Base-by-base conservation (phyloP, 345 rosid species). In the Sisymbrium irio region DNA sequence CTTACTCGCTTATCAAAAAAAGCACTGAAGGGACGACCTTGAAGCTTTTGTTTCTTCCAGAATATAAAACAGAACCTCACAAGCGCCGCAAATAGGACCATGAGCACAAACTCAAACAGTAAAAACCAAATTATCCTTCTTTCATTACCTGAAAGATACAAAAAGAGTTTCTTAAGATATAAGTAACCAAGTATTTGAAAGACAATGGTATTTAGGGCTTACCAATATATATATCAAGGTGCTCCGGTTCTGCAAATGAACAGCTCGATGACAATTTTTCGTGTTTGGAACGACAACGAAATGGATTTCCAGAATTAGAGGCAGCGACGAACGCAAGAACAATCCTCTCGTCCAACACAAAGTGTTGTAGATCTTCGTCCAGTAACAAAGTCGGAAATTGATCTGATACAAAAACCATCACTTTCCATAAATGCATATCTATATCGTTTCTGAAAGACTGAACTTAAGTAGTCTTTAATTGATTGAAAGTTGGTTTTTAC, bases 31-130 rank as follows among this genome's bases (percentile, higher is more conserved):
- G 69, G 83, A 63, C 81, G 85, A 46, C 78, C 83, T 67, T 81
- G 88, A 17, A 91, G 85, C 87, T 94, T 89, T 80, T 82, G 86
- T 73, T 94, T 91, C 83, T 78, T 85, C 98, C 98, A 91, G 67
- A 94, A 94, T 67, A 83, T 60, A 63, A 87, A 87, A 77, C 97
- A 91, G 77, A 91, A 89, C 65, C 89, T 77, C 62, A 91, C 89
- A 5, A 86, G 82, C 50, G 68, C 84, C 13, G 85, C 88, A 37
- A 91, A 80, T 62, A 79, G 67, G 44, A 94, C 46, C 77, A 94
- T 70, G 56, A 86, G 32, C 1, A 80, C 77, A 54, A 93, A 83
- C 80, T 91, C 93, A 4, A 91, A 83, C 54, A 88, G 72, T 73
- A 89, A 78, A 79, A 94, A 89, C 80, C 85, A 35, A 45, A 88